A percentile compares a stretch with the other conserved stretches of the same genome.
Conservation (phyloP, 1,139 yeast species). For the Scheffersomyces titani region DNA sequence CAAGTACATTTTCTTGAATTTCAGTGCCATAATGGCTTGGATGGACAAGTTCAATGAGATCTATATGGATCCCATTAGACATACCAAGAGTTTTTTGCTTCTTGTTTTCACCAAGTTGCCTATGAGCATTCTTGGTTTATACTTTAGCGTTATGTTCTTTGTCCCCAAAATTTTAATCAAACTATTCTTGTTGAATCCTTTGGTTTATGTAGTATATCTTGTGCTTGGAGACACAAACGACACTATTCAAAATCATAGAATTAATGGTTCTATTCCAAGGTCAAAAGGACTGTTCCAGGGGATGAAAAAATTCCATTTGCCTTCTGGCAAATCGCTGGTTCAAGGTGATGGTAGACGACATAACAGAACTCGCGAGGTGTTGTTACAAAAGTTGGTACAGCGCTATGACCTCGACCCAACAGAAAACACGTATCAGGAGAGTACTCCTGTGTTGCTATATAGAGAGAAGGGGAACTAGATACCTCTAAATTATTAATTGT, state of each 20-base stretch:
- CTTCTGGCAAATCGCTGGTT: conserved; percentile 1
- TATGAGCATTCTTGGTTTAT: conserved; percentile 13
- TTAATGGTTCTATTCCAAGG: background rate
- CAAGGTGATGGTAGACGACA: background rate
- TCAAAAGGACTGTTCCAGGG: conserved; percentile 7
- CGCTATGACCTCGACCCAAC: background rate
- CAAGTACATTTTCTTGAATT: conserved; percentile 12
- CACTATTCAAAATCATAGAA: conserved; percentile 3
- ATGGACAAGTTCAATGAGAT: conserved; percentile 2
- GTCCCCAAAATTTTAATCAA: conserved; percentile 20
- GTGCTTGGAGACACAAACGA: background rate
- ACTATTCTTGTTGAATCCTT: conserved; percentile 16
- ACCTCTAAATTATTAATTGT: background rate
- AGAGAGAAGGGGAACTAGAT: background rate
- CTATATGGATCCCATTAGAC: conserved; percentile 9
- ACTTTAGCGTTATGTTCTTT: conserved; percentile 16
- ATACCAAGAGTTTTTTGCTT: conserved; percentile 8
- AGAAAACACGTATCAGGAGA: background rate
- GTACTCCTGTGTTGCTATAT: background rate
- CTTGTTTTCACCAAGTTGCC: conserved; percentile 18
- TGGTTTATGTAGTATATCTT: conserved; percentile 4
- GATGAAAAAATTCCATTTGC: conserved; percentile 11
- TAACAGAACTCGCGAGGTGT: background rate
- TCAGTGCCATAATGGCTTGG: conserved; percentile 3
- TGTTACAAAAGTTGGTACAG: background rate